Base-by-base conservation (phyloP, 805 yeast species). In the Saccharomycopsis sp. region DNA sequence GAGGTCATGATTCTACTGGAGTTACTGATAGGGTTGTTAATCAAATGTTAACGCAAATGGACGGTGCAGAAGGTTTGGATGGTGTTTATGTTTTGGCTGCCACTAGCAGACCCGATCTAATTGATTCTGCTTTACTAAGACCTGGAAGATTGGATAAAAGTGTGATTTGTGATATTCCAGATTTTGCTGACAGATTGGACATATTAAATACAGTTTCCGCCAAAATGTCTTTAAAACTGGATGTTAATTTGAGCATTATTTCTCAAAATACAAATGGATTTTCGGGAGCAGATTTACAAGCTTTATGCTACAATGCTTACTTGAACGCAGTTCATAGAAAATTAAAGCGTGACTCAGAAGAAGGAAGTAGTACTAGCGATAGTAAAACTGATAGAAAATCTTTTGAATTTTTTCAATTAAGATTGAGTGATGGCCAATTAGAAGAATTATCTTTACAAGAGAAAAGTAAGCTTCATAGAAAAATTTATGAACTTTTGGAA, bases 1-100 rank as follows among this genome's bases (percentile, higher is more conserved):
- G 97, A 69, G 97, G 97, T 2, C 96, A 88, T 53, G 98, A 89
- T 56, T 84, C 95, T 1, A 88, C 97, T 0, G 97, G 97, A 42
- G 97, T 92, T 3, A 92, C 97, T 2, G 98, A 92, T 57, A 71
- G 98, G 51, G 96, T 92, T 31, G 98, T 92, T 20, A 92, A 92
- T 60, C 98, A 92, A 56, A 74, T 92, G 75, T 70, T 92, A 52
- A 92, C 98, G 0, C 96, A 92, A 57, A 88, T 92, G 95, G 98
- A 92, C 59, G 98, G 98, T 63, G 97, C 97, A 1, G 97, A 92
- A 58, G 96, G 97, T 0, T 65, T 88, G 21, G 96, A 88, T 52
- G 96, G 97, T 3, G 97, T 92, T 2, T 89, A 92, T 56, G 95
- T 92, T 0, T 66, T 92, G 20, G 97, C 97, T 0, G 98, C 97